A percentile compares a stretch with the other conserved stretches of the same genome.
phyloP scores from a whole-genome alignment of 2,329 filamentous ascomycete species.

The Massarina eburnea region DNA sequence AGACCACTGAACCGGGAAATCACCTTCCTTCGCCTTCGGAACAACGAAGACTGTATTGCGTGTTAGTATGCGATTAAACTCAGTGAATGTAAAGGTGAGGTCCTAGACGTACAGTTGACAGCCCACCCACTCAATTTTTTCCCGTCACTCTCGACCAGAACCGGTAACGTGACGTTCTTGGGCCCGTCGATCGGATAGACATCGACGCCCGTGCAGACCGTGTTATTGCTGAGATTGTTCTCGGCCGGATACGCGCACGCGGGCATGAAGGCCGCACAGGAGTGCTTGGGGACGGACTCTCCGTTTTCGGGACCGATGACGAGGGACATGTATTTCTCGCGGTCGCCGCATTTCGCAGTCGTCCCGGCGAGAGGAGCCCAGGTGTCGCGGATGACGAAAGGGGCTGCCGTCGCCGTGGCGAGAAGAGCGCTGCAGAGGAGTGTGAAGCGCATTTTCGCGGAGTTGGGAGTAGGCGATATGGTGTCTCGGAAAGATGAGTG shows the following conservation, averaged over 20 bases:
- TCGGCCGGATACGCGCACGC: conserved; percentile 22
- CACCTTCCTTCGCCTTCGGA: conserved; percentile 17
- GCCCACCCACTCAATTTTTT: conserved; percentile 20
- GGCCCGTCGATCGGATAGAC: conserved; percentile 19
- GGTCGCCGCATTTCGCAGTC: conserved; percentile 1
- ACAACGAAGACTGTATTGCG: conserved; percentile 23
- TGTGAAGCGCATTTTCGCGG: not conserved
- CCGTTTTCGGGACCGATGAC: conserved; percentile 1
- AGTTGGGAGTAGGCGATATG: not conserved
- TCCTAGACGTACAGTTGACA: conserved; percentile 26
- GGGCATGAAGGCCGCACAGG: conserved; percentile 33
- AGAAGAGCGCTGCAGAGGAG: not conserved
- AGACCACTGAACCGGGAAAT: conserved; percentile 23
- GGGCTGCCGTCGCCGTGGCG: not conserved
- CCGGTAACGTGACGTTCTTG: conserved; percentile 18
- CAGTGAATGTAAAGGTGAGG: not conserved
- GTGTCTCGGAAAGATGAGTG: too few species aligned
- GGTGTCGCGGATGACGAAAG: not conserved
- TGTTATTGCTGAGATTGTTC: conserved; percentile 12
- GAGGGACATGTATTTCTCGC: conserved; percentile 2
- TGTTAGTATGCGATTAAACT: conserved; percentile 3
- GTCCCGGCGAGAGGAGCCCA: conserved; percentile 1
- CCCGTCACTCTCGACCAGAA: conserved; percentile 13
- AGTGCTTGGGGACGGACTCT: conserved; percentile 20
- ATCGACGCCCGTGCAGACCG: conserved; percentile 17